These are phyloP conservation scores for Pisolithus albus DNA, from an alignment of 768 basidiomycete genomes.

Conservation along the genomic window DNA sequence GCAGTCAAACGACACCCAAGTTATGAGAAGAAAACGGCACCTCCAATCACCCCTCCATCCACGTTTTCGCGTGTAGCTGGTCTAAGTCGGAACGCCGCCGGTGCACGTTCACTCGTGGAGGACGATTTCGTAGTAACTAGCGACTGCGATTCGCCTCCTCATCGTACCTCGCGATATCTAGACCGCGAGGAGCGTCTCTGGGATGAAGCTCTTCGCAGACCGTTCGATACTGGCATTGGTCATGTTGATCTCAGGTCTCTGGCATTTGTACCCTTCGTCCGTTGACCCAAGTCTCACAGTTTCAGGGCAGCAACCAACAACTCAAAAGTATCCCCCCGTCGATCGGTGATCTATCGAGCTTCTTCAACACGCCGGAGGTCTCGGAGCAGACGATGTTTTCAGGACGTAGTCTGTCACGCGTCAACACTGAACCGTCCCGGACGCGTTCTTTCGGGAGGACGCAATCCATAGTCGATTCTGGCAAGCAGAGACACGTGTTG, in stretches of 20 bases:
- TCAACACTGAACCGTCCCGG: slow-evolving; percentile 29
- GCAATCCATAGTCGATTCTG: slow-evolving; percentile 23
- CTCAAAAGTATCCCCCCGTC: slow-evolving; percentile 45
- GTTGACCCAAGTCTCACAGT: slow-evolving; percentile 8
- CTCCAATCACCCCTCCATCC: slow-evolving; percentile 18
- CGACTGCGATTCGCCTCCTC: slow-evolving; percentile 1
- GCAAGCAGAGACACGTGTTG: slow-evolving; percentile 43
- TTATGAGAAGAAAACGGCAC: slow-evolving; percentile 35
- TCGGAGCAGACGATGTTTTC: slow-evolving; percentile 24
- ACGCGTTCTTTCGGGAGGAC: slow-evolving; percentile 21
- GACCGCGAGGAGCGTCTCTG: slow-evolving; percentile 36
- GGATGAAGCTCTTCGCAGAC: slow-evolving; percentile 39
- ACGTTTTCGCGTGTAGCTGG: slow-evolving; percentile 12
- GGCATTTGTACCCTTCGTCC: slow-evolving; percentile 10
- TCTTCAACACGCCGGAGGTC: slow-evolving; percentile 36
- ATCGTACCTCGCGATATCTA: slow-evolving; percentile 13
- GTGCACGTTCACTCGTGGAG: slow-evolving; percentile 21
- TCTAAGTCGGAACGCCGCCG: slow-evolving; percentile 5
- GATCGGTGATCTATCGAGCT: slow-evolving; percentile 40
- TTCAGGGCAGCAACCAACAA: slow-evolving; percentile 27
- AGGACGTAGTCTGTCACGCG: slow-evolving; percentile 27
- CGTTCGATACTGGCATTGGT: slow-evolving; percentile 43
- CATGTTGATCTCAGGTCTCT: slow-evolving; percentile 49
- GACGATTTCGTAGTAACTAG: slow-evolving; percentile 14
- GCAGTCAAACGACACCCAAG: slow-evolving; percentile 35